Evolutionary conservation across 441 rosid genomes (phyloP), one percentile per base, ranked within the genome.

Genomic region (Theobroma grandiflorum): DNA sequence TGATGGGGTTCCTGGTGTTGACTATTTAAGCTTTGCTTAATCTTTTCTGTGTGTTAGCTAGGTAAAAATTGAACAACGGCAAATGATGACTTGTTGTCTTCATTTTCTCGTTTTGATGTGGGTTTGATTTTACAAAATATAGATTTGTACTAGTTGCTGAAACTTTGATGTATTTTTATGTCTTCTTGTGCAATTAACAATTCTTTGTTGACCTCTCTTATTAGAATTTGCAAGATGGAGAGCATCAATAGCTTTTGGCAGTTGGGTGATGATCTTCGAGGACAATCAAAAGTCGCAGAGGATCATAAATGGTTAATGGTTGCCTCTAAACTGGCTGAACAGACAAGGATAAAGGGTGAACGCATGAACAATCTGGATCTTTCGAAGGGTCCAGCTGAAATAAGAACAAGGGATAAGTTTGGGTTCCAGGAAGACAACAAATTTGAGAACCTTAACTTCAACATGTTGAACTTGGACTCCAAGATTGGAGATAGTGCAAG

Each of bases 291-390:
- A 89, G 94, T 85, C 50, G 77, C 95, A 3, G 99, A 96, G 88
- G 99, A 96, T 85, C 97, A 91, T 68, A 86, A 94, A 71, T 96
- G 98, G 98, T 76, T 90, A 26, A 84, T 95, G 84, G 99, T 89
- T 85, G 97, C 98, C 3, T 91, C 98, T n/a, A 93, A 87, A 82
- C 84, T 95, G 87, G 98, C 98, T 43, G 97, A 96, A 89, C 98
- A 95, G 83, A 93, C 98, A 0, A 89, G 92, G 79, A 78, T 61
- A 15, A 96, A 96, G 86, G 94, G 94, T 6, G 98, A 95, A 79
- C 90, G 96, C 66, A 84, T 92, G 94, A 96, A 93, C 87, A 93
- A 93, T 86, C 94, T 91, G 5, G 99, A 96, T 83, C 86, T 93
- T 85, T 92, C 96, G n/a, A 95, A 96, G 85, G 89, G 90, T 65